Conservation (phyloP, 2,329 filamentous ascomycete genomes). For the Atkinsonella texensis region DNA sequence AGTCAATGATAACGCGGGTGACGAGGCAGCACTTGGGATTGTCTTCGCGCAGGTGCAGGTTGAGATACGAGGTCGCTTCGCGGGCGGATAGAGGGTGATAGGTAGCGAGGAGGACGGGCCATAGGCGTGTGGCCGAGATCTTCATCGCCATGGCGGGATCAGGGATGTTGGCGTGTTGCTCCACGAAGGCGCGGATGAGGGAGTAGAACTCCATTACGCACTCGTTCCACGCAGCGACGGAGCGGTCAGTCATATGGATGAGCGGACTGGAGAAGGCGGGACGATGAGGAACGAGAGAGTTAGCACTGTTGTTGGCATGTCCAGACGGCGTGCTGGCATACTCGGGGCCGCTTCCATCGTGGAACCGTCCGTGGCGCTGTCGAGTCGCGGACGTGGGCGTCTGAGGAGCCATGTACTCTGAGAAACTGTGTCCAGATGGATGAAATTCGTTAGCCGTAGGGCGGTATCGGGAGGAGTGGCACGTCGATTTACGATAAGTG, state of each 20-base stretch:
- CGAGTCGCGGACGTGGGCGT: constrained; percentile 16
- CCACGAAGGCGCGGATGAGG: constrained; percentile 24
- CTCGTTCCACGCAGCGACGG: constrained; percentile 22
- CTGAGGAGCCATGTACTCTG: constrained; percentile 17
- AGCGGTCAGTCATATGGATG: constrained; percentile 24
- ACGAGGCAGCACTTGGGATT: constrained; percentile 31
- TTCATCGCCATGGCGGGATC: constrained; percentile 17
- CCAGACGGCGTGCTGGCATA: not conserved
- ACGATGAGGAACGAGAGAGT: constrained; percentile 10
- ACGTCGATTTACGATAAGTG: not conserved
- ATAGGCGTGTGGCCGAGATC: constrained; percentile 19
- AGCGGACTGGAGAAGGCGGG: constrained; percentile 14
- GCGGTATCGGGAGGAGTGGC: constrained; percentile 15
- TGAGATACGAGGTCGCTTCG: constrained; percentile 29
- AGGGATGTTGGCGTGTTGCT: constrained; percentile 20
- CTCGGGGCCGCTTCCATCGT: constrained; percentile 11
- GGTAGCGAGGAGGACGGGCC: constrained; percentile 24
- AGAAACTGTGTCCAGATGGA: constrained; percentile 7
- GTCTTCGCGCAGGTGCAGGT: constrained; percentile 26
- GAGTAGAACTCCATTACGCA: constrained; percentile 25
- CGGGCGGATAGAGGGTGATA: constrained; percentile 25
- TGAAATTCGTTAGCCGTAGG: constrained; percentile 22
- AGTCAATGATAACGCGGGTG: constrained; percentile 29
- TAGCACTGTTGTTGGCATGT: not conserved
- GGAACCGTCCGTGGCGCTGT: constrained; percentile 19